Conservation (phyloP, 2,329 filamentous ascomycete species). For the Diaporthe batatas region DNA sequence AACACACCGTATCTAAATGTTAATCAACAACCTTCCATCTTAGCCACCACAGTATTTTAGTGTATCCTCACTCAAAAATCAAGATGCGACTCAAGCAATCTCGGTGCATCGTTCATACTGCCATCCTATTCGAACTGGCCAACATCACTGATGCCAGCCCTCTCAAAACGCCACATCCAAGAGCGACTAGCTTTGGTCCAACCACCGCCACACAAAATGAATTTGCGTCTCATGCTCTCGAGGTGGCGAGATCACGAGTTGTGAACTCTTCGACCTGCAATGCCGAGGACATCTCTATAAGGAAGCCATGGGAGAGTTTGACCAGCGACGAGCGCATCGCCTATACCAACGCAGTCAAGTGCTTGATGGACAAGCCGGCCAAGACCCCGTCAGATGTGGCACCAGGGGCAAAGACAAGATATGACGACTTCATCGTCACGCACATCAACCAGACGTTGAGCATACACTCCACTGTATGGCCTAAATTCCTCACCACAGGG, state of each 20-base stretch:
- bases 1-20: too few species aligned
- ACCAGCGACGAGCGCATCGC: conserved; percentile 22
- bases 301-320: conserved; percentile 22
- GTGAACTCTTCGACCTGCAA: conserved; percentile 17
- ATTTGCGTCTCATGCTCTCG: conserved; percentile 15
- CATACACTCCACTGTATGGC: conserved; percentile 50
- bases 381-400: conserved; percentile 48
- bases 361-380: conserved; percentile 51
- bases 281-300: not conserved
- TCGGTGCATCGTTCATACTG: not conserved
- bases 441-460: conserved; percentile 62
- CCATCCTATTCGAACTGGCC: conserved; percentile 14
- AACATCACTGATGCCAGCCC: not conserved
- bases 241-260: conserved; percentile 4
- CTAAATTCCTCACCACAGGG: conserved; percentile 41
- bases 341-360: conserved; percentile 55
- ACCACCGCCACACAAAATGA: conserved; percentile 12
- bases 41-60: not conserved
- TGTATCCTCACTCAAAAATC: not conserved
- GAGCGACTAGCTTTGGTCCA: not conserved
- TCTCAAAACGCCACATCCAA: not conserved
- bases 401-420: conserved; percentile 49
- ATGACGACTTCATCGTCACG: conserved; percentile 63
- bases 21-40: not conserved
- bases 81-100: conserved; percentile 13